Evolutionary conservation across 192 early-diverging fungal species (phyloP).

Genomic region (Backusella westeae): DNA sequence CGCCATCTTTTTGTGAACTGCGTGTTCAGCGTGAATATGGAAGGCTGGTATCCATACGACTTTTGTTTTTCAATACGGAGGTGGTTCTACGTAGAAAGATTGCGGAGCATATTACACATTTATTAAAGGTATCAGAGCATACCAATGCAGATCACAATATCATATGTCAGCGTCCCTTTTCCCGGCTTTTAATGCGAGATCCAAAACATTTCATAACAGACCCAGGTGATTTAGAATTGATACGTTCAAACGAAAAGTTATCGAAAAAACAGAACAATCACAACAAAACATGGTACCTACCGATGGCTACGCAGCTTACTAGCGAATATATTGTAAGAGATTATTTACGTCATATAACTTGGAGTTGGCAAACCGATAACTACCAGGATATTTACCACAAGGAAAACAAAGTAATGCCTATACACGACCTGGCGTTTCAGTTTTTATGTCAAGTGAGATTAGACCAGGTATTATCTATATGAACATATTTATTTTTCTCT

Average conservation of each 20-base stretch:
- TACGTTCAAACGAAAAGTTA: not conserved
- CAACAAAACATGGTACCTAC: constrained; percentile 29
- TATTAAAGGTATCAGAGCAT: not conserved
- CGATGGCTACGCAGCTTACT: constrained; percentile 21
- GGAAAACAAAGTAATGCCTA: constrained; percentile 40
- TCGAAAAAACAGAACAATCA: not conserved
- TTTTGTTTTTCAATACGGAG: constrained; percentile 34
- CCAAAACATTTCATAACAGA: constrained; percentile 20
- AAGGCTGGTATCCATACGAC: constrained; percentile 20
- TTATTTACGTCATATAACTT: constrained; percentile 47
- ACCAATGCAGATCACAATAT: not conserved
- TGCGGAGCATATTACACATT: not conserved
- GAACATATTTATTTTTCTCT: not conserved
- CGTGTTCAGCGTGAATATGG: constrained; percentile 32
- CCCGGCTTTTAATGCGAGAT: constrained; percentile 47
- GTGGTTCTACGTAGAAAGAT: not conserved
- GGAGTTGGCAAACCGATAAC: constrained; percentile 44
- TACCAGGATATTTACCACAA: constrained; percentile 27
- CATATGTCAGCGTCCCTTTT: constrained; percentile 43
- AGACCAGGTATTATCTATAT: constrained; percentile 33
- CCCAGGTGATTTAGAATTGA: not conserved
- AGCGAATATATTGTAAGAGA: constrained; percentile 44
- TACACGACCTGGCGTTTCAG: constrained; percentile 57
- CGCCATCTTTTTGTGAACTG: constrained; percentile 34
- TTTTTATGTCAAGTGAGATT: constrained; percentile 50